Evolutionary conservation across 2,329 filamentous ascomycete genomes (phyloP).

Genomic region (Venturiaceae sp.): DNA sequence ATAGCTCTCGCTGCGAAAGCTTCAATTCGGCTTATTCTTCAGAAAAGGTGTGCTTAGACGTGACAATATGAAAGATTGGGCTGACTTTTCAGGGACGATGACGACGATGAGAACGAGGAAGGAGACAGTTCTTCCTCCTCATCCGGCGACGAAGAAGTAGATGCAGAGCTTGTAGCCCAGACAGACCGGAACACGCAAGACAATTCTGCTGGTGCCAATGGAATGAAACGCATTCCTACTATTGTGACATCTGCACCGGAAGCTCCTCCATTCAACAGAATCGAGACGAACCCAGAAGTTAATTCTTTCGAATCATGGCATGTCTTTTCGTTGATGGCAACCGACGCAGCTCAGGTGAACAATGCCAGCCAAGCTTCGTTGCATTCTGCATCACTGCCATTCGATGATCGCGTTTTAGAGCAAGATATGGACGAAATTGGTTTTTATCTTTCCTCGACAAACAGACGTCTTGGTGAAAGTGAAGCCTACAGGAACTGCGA

Average conservation of each 20-base stretch:
- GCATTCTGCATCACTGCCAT: neutral
- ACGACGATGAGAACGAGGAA: neutral
- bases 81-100: neutral
- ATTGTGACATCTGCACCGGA: too few species aligned
- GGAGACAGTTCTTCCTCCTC: neutral
- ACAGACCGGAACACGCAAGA: neutral
- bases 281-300: neutral
- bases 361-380: neutral
- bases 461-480: constrained; percentile 4
- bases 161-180: neutral
- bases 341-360: neutral
- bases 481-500: constrained; percentile 4
- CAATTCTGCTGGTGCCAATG: too few species aligned
- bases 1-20: constrained; percentile 7
- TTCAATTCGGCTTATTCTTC: constrained; percentile 4
- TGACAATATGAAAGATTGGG: neutral
- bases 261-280: neutral
- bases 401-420: constrained; percentile 6
- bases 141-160: neutral
- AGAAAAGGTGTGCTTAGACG: neutral
- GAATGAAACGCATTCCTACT: too few species aligned
- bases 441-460: constrained; percentile 6
- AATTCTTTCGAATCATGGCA: neutral
- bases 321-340: constrained; percentile 10
- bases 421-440: constrained; percentile 6